These are phyloP conservation scores for Reticulascus tulasneorum DNA, from an alignment of 2,329 filamentous ascomycete species.

Conservation along the genomic window DNA sequence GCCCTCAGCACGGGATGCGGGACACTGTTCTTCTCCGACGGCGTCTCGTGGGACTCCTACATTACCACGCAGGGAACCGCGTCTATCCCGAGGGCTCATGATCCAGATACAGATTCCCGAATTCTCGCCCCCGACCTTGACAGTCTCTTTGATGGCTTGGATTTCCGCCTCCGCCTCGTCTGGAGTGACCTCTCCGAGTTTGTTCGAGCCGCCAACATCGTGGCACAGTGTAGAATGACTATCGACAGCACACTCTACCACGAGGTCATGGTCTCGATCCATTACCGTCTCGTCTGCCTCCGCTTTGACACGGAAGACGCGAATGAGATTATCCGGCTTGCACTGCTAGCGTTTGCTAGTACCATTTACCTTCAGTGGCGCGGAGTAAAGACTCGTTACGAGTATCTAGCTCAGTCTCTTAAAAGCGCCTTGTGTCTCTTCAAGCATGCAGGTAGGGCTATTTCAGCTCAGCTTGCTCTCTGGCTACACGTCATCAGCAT, in stretches of 20 bases:
- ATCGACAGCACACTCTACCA: constrained; percentile 18
- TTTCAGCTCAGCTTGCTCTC: not conserved
- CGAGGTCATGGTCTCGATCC: constrained; percentile 6
- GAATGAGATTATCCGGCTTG: constrained; percentile 18
- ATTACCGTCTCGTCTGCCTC: constrained; percentile 9
- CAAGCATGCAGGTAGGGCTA: no score
- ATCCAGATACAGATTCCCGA: no score
- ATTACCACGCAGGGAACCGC: no score
- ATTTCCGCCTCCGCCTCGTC: no score
- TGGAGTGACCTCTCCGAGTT: constrained; percentile 27
- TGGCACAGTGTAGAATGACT: constrained; percentile 16
- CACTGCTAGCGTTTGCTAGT: constrained; percentile 24
- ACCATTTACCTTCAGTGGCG: no score
- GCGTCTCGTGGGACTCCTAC: no score
- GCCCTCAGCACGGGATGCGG: constrained; percentile 20
- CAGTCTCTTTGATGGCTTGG: no score
- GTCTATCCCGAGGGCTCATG: no score
- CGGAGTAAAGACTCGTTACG: no score
- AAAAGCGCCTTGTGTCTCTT: no score
- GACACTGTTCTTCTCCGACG: constrained; percentile 19
- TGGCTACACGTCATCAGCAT: constrained; percentile 22
- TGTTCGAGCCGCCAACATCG: constrained; percentile 18
- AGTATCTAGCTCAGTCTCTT: no score
- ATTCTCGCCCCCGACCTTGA: no score
- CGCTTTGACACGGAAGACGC: not conserved